These are phyloP conservation scores for Coniochaeta sp. DNA, from an alignment of 2,329 filamentous ascomycete genomes.

Conservation along the genomic window DNA sequence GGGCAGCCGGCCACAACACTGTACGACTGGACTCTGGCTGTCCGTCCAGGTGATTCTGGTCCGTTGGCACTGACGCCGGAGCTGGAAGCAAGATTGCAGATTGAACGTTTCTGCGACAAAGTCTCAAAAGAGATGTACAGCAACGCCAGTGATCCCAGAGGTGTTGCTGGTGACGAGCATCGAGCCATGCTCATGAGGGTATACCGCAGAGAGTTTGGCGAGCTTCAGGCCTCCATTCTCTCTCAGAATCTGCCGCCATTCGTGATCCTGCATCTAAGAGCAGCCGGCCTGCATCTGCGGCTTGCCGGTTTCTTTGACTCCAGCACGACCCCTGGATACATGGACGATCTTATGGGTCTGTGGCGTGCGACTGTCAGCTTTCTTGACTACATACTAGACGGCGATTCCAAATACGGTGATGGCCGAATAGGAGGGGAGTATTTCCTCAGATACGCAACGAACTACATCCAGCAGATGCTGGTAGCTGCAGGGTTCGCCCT, in stretches of 20 bases:
- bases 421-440: slow-evolving; percentile 33
- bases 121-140: slow-evolving; percentile 75
- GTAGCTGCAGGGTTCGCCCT: slow-evolving; percentile 73
- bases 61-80: slow-evolving; percentile 53
- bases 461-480: slow-evolving; percentile 79
- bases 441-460: slow-evolving; percentile 60
- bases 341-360: slow-evolving; percentile 67
- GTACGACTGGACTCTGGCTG: slow-evolving; percentile 67
- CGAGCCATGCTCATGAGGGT: slow-evolving; percentile 60
- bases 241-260: slow-evolving; percentile 51
- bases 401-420: slow-evolving; percentile 33
- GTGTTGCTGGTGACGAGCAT: slow-evolving; percentile 60
- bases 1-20: slow-evolving; percentile 73
- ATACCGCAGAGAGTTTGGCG: slow-evolving; percentile 57
- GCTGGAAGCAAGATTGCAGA: slow-evolving; percentile 60
- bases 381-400: slow-evolving; percentile 56
- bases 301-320: slow-evolving; percentile 78
- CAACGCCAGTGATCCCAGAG: slow-evolving; percentile 65
- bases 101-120: slow-evolving; percentile 70
- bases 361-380: slow-evolving; percentile 67
- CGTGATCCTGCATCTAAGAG: slow-evolving; percentile 60
- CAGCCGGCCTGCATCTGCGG: slow-evolving; percentile 67
- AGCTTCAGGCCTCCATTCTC: slow-evolving; percentile 54
- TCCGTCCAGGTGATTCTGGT: slow-evolving; percentile 51
- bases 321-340: slow-evolving; percentile 62